Evolutionary conservation across 441 rosid genomes (phyloP), one percentile per base, ranked within the genome.

Genomic region (Gossypium lobatum): DNA sequence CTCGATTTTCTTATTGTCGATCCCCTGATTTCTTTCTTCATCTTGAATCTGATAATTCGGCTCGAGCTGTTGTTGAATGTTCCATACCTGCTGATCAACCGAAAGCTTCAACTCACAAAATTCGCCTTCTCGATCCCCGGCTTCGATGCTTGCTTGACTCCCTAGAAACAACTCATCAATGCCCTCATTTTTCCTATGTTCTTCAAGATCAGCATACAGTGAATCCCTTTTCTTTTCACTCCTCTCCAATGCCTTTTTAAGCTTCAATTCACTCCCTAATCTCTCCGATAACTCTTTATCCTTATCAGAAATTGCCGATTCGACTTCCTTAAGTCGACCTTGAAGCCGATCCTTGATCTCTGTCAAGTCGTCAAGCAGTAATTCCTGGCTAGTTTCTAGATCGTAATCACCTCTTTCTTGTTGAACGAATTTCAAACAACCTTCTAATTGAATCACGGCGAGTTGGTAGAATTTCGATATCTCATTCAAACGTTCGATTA

Each of bases 391-490:
- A 45, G 75, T 85, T 70, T 90, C 97, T 17, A 87, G 84, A 45
- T 28, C 53, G 52, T 18, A 69, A 59, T 69, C 72, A 20, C 84
- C 96, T 0, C 88, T 76, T 80, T 92, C 95, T 73, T 94, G 88
- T 21, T 80, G 87, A 34, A 92, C 96, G 67, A 94, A 85, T 64
- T 73, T 85, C 76, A 88, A 73, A 73, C 98, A 94, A 52, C 89
- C 91, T 61, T 94, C 90, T 2, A 92, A 80, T 68, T 88, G 96
- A 75, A 94, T 83, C 13, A 92, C 92, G 0, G 97, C 96, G 50
- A 94, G 81, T 50, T 92, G 93, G 62, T 94, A 92, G 79, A 94
- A 94, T 76, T 85, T 83, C 0, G 97, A 90, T 61, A 89, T 94
- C 65, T 88, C 96, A 0, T 85, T 87, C 53, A 94, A 84, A 37